These are phyloP conservation scores for Ustilago lituana DNA, from an alignment of 1,284 basidiomycete genomes.

Conservation along the genomic window DNA sequence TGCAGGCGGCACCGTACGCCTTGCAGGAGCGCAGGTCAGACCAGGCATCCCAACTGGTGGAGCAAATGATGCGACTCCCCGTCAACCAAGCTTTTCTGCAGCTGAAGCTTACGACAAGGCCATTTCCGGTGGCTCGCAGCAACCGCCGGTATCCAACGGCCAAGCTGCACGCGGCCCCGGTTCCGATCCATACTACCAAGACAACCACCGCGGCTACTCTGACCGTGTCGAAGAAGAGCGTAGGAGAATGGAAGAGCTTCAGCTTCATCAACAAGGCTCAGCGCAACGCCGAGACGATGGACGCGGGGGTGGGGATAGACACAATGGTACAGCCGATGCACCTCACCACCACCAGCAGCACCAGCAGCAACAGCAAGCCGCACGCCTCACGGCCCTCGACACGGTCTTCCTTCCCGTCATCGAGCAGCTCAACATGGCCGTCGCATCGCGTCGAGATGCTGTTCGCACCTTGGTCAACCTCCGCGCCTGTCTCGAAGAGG, in stretches of 20 bases:
- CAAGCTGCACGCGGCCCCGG: slow-evolving; percentile 6
- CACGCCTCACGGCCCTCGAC: slow-evolving; percentile 51
- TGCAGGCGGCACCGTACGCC: slow-evolving; percentile 53
- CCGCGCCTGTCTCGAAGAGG: slow-evolving; percentile 47
- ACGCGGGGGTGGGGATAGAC: slow-evolving; percentile 5
- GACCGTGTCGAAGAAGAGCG: slow-evolving; percentile 44
- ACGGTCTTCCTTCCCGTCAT: slow-evolving; percentile 60
- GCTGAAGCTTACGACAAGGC: slow-evolving; percentile 48
- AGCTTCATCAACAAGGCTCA: slow-evolving; percentile 9
- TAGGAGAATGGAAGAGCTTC: slow-evolving; percentile 48
- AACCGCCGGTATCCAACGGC: slow-evolving; percentile 19
- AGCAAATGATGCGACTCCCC: slow-evolving; percentile 7
- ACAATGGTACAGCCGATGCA: slow-evolving; percentile 2
- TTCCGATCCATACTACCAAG: slow-evolving; percentile 29
- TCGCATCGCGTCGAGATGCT: slow-evolving; percentile 50
- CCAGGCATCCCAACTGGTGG: slow-evolving; percentile 36
- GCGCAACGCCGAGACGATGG: slow-evolving; percentile 1
- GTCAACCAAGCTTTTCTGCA: slow-evolving; percentile 30
- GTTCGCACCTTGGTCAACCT: slow-evolving; percentile 50
- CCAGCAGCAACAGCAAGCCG: slow-evolving; percentile 26
- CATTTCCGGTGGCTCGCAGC: slow-evolving; percentile 23
- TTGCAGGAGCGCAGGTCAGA: slow-evolving; percentile 32
- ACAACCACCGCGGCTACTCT: slow-evolving; percentile 15
- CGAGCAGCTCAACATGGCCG: slow-evolving; percentile 58
- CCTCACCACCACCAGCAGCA: slow-evolving; percentile 18